phyloP scores from a whole-genome alignment of 495 filamentous ascomycete genomes.

The Sordaria brevicollis region DNA sequence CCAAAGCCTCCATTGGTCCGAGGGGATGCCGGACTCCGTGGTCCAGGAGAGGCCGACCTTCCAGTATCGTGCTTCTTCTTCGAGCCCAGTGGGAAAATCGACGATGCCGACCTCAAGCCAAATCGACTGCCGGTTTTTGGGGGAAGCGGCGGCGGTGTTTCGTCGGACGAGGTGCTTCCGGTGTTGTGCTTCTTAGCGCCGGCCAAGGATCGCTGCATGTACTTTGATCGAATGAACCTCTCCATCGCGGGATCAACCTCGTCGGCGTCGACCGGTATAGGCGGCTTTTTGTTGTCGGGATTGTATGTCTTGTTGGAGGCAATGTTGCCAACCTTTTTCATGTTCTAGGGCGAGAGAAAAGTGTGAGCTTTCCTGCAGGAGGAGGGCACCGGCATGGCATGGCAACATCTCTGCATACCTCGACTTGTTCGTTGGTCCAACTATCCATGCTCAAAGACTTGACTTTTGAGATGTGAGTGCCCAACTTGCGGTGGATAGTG shows the following conservation, averaged over 20 bases:
- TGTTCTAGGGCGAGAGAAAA: constrained; percentile 49
- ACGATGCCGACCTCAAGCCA: constrained; percentile 65
- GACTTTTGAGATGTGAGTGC: constrained; percentile 95
- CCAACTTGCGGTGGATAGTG: constrained; percentile 87
- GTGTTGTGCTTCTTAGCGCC: constrained; percentile 30
- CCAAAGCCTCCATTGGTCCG: constrained; percentile 58
- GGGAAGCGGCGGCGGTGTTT: constrained; percentile 68
- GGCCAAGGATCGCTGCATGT: constrained; percentile 46
- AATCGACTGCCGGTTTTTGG: constrained; percentile 74
- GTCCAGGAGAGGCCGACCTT: constrained; percentile 15
- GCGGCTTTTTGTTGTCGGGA: constrained; percentile 66
- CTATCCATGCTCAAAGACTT: constrained; percentile 97
- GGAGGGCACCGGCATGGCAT: not conserved
- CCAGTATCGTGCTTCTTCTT: constrained; percentile 21
- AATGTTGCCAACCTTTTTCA: constrained; percentile 82
- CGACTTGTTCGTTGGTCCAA: constrained; percentile 91
- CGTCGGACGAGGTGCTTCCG: constrained; percentile 37
- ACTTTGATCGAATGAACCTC: constrained; percentile 88
- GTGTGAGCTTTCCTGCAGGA: constrained; percentile 1
- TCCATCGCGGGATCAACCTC: constrained; percentile 90
- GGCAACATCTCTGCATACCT: constrained; percentile 52
- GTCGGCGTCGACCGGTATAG: constrained; percentile 79
- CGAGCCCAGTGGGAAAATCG: constrained; percentile 46
- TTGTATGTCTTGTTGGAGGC: constrained; percentile 83
- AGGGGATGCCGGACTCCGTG: constrained; percentile 19